Evolutionary conservation across 495 filamentous ascomycete species (phyloP).

Genomic region (Xylaria castorea): DNA sequence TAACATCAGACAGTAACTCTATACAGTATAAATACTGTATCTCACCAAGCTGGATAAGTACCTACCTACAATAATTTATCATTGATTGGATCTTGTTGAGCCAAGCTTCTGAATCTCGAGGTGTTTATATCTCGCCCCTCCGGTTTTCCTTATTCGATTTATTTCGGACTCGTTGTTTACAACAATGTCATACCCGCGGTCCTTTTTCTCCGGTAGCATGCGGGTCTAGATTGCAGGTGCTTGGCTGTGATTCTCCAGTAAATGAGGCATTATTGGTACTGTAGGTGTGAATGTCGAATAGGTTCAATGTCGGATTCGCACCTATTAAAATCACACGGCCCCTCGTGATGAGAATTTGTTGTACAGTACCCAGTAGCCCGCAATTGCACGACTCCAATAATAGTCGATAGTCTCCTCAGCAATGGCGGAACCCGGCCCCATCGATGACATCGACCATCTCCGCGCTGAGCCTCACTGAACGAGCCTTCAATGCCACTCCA

Average conservation of each 20-base stretch:
- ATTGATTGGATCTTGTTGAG: not conserved
- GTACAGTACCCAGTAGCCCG: not conserved
- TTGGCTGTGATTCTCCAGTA: constrained; percentile 5
- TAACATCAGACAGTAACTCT: not conserved
- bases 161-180: not conserved
- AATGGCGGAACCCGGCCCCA: constrained; percentile 8
- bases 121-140: not conserved
- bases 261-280: constrained; percentile 19
- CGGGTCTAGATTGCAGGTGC: not conserved
- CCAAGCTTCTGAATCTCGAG: constrained; percentile 1
- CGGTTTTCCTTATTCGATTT: not conserved
- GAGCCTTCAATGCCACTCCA: not conserved
- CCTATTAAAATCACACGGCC: not conserved
- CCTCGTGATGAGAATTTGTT: constrained; percentile 15
- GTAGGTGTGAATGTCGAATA: too few species aligned
- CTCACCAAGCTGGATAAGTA: not conserved
- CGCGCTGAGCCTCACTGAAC: constrained; percentile 18
- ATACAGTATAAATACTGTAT: not conserved
- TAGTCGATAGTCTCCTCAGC: not conserved
- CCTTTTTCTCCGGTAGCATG: not conserved
- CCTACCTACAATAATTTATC: not conserved
- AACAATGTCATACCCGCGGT: not conserved
- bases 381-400: not conserved
- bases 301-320: not conserved
- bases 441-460: constrained; percentile 24